phyloP scores from a whole-genome alignment of 1,284 basidiomycete species.

The Puccinia coronata region DNA sequence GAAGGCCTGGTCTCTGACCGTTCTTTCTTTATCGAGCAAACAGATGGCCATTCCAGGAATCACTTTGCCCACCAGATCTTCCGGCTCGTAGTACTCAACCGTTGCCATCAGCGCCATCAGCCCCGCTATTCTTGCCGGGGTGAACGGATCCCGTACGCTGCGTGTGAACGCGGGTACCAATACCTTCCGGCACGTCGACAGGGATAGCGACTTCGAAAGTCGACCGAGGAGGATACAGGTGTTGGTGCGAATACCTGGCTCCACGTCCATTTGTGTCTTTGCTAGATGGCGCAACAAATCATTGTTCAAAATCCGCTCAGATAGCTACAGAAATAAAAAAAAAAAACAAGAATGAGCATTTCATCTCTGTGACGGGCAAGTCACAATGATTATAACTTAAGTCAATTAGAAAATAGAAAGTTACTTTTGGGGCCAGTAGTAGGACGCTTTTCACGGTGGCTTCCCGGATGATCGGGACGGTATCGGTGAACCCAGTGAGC shows the following conservation, averaged over 20 bases:
- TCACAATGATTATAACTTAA: neutral
- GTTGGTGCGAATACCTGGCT: conserved; percentile 94
- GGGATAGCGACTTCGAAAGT: conserved; percentile 78
- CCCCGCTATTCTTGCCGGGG: conserved; percentile 89
- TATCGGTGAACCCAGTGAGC: conserved; percentile 86
- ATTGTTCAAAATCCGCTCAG: conserved; percentile 91
- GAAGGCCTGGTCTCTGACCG: conserved; percentile 88
- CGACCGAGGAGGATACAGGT: conserved; percentile 94
- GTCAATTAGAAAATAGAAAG: neutral
- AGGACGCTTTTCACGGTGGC: conserved; percentile 88
- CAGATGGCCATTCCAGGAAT: conserved; percentile 79
- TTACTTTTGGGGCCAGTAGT: conserved; percentile 78
- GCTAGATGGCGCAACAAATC: conserved; percentile 90
- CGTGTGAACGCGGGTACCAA: conserved; percentile 91
- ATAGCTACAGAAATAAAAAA: conserved; percentile 56
- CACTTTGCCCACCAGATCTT: conserved; percentile 85
- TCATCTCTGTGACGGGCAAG: neutral
- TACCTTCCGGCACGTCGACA: conserved; percentile 89
- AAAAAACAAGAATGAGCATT: neutral
- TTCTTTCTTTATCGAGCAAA: conserved; percentile 88
- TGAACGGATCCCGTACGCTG: conserved; percentile 85
- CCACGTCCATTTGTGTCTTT: conserved; percentile 85
- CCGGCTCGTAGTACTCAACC: conserved; percentile 80
- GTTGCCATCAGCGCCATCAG: conserved; percentile 96
- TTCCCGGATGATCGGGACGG: conserved; percentile 87